Percentiles rank a stretch among this genome's conserved stretches.
Evolutionary conservation across 345 rosid species (phyloP).

Genomic region (Citrus sp.): DNA sequence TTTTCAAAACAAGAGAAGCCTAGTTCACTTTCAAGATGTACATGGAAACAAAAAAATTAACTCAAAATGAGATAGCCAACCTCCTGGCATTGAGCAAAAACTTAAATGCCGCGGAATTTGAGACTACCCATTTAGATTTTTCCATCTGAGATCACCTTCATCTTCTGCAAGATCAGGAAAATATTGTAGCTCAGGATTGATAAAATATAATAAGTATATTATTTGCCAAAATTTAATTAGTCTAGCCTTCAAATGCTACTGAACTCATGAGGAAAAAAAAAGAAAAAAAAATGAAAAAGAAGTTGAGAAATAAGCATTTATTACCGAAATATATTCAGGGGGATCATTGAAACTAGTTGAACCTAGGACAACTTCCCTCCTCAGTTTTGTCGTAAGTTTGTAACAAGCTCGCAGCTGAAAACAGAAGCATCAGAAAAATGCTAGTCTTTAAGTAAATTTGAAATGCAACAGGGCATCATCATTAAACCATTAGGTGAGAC

Average conservation of each 20-base stretch:
- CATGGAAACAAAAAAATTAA: neutral
- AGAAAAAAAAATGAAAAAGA: neutral
- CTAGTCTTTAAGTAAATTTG: neutral
- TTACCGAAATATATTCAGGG: slow-evolving; percentile 71
- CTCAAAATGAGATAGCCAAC: neutral
- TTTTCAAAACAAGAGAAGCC: neutral
- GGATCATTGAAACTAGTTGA: slow-evolving; percentile 81
- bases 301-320: neutral
- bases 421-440: neutral
- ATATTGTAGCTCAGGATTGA: neutral
- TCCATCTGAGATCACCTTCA: slow-evolving; percentile 52
- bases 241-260: no score
- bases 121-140: slow-evolving; percentile 10
- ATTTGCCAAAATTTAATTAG: no score
- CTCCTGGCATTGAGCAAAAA: neutral
- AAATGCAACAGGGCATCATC: neutral
- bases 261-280: neutral
- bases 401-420: slow-evolving; percentile 83
- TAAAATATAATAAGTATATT: no score
- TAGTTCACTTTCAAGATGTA: neutral
- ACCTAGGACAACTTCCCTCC: slow-evolving; percentile 88
- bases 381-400: slow-evolving; percentile 74
- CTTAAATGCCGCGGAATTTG: neutral
- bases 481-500: neutral
- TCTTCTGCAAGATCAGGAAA: slow-evolving; percentile 42